phyloP scores from a whole-genome alignment of 1,139 yeast genomes.

The Hemisphaericaspora xylanilytica region DNA sequence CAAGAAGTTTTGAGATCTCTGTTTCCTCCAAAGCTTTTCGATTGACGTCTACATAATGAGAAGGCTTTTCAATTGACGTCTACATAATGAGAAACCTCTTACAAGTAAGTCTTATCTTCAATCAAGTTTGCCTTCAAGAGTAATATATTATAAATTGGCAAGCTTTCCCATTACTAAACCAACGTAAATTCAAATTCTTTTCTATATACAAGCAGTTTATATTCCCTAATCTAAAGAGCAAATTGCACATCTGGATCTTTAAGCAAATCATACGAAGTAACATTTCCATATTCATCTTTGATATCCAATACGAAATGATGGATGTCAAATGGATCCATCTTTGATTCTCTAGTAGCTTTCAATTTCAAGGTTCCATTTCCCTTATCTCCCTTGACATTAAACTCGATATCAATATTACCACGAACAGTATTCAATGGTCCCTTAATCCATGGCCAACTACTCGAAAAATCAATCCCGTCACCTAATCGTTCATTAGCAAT shows the following conservation, averaged over 20 bases:
- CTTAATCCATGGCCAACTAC: conserved; percentile 82
- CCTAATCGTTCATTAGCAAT: conserved; percentile 68
- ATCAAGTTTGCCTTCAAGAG: no score
- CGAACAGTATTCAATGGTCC: conserved; percentile 82
- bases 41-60: no score
- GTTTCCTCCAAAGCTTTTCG: no score
- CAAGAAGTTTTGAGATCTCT: no score
- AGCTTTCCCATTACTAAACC: no score
- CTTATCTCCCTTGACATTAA: conserved; percentile 65
- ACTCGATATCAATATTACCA: conserved; percentile 73
- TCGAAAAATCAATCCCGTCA: conserved; percentile 65
- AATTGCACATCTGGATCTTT: conserved; percentile 48
- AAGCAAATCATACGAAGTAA: conserved; percentile 44
- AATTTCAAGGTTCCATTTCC: conserved; percentile 49
- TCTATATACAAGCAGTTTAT: conserved; percentile 1
- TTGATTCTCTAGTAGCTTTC: conserved; percentile 58
- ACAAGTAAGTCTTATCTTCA: no score
- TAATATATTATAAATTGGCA: no score
- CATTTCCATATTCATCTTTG: conserved; percentile 27
- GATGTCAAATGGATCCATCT: conserved; percentile 56
- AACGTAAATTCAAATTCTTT: no score
- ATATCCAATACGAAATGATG: conserved; percentile 57
- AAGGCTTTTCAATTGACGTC: no score
- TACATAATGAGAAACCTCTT: no score
- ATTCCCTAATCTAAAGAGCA: conserved; percentile 15